These are phyloP conservation scores for Coniophora puteana DNA, from an alignment of 1,284 basidiomycete genomes.

Conservation along the genomic window DNA sequence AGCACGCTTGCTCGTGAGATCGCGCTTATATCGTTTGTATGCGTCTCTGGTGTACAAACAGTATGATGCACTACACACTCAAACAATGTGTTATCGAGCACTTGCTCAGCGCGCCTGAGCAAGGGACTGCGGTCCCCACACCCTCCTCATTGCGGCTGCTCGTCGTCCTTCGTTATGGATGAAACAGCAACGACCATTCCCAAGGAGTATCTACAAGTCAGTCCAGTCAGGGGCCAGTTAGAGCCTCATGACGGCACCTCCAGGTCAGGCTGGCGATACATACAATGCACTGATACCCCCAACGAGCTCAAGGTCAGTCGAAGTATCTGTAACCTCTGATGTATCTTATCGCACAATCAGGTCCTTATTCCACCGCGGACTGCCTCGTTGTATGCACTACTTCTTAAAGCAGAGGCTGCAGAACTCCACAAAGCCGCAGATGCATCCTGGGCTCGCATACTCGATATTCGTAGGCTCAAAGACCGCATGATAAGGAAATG, in stretches of 20 bases:
- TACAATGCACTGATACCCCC: slow-evolving; percentile 71
- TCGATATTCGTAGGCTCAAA: slow-evolving; percentile 71
- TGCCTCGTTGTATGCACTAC: slow-evolving; percentile 60
- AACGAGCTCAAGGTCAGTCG: slow-evolving; percentile 62
- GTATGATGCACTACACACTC: too few species aligned
- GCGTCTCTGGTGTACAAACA: too few species aligned
- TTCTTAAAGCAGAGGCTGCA: slow-evolving; percentile 54
- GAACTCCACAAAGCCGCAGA: slow-evolving; percentile 54
- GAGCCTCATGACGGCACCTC: slow-evolving; percentile 56
- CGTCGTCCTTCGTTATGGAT: slow-evolving; percentile 20
- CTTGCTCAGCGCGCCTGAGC: too few species aligned
- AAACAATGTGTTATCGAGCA: too few species aligned
- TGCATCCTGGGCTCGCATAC: slow-evolving; percentile 60
- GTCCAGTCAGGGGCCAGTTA: slow-evolving; percentile 68
- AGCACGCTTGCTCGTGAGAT: too few species aligned
- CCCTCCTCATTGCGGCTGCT: slow-evolving; percentile 21
- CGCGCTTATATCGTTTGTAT: too few species aligned
- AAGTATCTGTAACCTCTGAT: slow-evolving; percentile 2
- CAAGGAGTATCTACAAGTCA: slow-evolving; percentile 53
- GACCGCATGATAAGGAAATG: slow-evolving; percentile 78
- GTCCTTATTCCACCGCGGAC: slow-evolving; percentile 70
- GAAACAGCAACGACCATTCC: too few species aligned
- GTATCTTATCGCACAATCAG: slow-evolving; percentile 30
- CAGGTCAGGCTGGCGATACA: slow-evolving; percentile 57
- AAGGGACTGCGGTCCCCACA: too few species aligned